These are phyloP conservation scores for Peronospora destructor DNA, from an alignment of 352 stramenopile genomes.

Conservation along the genomic window DNA sequence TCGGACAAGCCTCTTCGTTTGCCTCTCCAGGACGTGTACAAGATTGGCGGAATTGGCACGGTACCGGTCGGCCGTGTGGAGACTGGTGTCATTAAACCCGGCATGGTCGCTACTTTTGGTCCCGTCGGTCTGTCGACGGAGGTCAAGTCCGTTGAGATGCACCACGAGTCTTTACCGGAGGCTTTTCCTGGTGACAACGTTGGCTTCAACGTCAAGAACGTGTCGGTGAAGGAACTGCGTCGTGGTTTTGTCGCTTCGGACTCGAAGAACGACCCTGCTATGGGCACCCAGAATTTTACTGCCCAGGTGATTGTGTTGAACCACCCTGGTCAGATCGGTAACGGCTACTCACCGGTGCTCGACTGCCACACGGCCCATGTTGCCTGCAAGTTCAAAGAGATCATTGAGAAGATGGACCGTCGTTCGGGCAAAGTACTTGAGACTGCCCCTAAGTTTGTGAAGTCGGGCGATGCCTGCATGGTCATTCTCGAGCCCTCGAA, in stretches of 20 bases:
- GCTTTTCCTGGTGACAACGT: constrained; percentile 93
- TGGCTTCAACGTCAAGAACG: constrained; percentile 96
- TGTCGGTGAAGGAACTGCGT: constrained; percentile 91
- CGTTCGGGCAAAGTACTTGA: constrained; percentile 92
- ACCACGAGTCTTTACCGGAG: constrained; percentile 91
- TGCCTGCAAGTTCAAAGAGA: constrained; percentile 92
- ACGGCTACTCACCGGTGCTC: constrained; percentile 94
- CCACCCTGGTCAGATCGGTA: constrained; percentile 88
- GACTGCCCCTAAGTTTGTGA: constrained; percentile 90
- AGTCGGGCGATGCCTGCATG: constrained; percentile 94
- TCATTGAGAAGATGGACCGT: constrained; percentile 96
- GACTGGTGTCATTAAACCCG: constrained; percentile 93
- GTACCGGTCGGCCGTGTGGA: constrained; percentile 95
- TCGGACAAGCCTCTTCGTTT: constrained; percentile 95
- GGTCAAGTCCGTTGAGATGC: constrained; percentile 96
- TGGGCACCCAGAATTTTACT: constrained; percentile 81
- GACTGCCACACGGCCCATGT: constrained; percentile 97
- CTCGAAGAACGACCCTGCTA: constrained; percentile 88
- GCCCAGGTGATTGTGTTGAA: constrained; percentile 96
- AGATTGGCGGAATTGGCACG: constrained; percentile 96
- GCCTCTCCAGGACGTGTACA: constrained; percentile 95
- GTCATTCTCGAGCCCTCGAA: constrained; percentile 92
- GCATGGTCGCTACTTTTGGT: constrained; percentile 89
- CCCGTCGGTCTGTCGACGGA: constrained; percentile 85
- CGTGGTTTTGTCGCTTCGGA: constrained; percentile 93